Base-by-base conservation (phyloP, 2,329 filamentous ascomycete species). In the Aspergillus puulaauensis region DNA sequence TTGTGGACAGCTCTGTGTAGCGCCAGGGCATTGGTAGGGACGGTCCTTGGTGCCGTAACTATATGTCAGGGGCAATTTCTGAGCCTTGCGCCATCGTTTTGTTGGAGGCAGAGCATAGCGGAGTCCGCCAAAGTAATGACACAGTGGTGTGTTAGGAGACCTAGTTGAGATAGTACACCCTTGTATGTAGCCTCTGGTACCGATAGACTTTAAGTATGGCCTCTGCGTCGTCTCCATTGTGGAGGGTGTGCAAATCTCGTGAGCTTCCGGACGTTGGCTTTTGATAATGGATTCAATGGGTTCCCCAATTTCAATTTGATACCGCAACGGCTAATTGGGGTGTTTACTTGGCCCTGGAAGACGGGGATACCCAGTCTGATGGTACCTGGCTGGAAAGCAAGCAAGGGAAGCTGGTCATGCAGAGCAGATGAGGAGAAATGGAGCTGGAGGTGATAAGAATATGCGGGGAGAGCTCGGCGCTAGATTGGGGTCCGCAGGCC, bases 61-160 rank as follows among this genome's bases (percentile, higher is more conserved):
- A 64, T 80, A 83, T 23, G 75, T 75, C 9, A 73, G 55, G 2
- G 82, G 78, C 2, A 86, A 68, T 4, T 72, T 70, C 24, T 76
- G 75, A 7, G 83, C 80, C 52, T 73, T 75, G 15, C 79, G 77
- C 71, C 83, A 85, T 53, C 82, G 75, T 59, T 77, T 76, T 14
- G 73, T 59, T 0, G 82, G 82, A 14, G 82, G 80, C 1, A 83
- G 70, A 1, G 80, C 83, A 59, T 84, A 86, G 0, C 83, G 83
- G 1, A 86, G 69, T 6, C 82, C 82, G 19, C 82, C 82, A 54
- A 83, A 83, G 66, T 80, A 85, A 58, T 79, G 79, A 54, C 79
- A 79, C 2, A 80, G 68, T 6, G 73, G 69, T 17, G 66, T 63
- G 14, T 61, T 59, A 12, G 67, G 66, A 11, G 66, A 60, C 23